A percentile compares a stretch with the other conserved stretches of the same genome.
Evolutionary conservation across 345 rosid species (phyloP).

Genomic region (Nephelium lappaceum): DNA sequence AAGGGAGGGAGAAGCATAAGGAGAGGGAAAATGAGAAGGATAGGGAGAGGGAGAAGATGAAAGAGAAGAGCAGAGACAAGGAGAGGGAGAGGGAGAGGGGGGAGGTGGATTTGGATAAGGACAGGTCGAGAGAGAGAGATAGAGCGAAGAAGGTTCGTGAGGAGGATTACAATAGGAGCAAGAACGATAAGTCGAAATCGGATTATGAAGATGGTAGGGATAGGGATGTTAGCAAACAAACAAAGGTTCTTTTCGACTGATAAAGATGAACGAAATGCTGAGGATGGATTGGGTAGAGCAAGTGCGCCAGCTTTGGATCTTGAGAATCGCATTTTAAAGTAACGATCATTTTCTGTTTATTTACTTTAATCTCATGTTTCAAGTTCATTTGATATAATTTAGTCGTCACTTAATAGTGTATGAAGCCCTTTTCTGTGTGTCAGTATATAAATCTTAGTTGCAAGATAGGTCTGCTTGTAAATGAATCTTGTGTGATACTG

Average conservation of each 20-base stretch:
- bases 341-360: constrained; percentile 31
- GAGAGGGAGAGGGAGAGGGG: constrained; percentile 41
- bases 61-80: constrained; percentile 50
- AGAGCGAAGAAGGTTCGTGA: constrained; percentile 30
- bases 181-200: constrained; percentile 30
- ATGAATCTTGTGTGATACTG: not conserved
- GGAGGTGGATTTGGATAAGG: constrained; percentile 42
- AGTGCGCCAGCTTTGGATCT: constrained; percentile 42
- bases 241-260: constrained; percentile 24
- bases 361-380: not conserved
- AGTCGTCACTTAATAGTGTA: not conserved
- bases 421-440: not conserved
- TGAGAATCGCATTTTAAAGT: constrained; percentile 71
- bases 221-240: constrained; percentile 30
- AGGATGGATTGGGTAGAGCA: constrained; percentile 38
- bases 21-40: constrained; percentile 44
- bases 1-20: constrained; percentile 32
- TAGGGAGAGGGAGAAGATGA: constrained; percentile 49
- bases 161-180: constrained; percentile 37
- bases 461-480: not conserved
- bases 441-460: not conserved
- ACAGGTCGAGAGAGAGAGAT: constrained; percentile 44
- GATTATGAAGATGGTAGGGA: constrained; percentile 47
- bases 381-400: not conserved
- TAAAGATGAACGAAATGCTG: constrained; percentile 38